Base-by-base conservation (phyloP, 306 rosid species). In the Rubus parviflorus region DNA sequence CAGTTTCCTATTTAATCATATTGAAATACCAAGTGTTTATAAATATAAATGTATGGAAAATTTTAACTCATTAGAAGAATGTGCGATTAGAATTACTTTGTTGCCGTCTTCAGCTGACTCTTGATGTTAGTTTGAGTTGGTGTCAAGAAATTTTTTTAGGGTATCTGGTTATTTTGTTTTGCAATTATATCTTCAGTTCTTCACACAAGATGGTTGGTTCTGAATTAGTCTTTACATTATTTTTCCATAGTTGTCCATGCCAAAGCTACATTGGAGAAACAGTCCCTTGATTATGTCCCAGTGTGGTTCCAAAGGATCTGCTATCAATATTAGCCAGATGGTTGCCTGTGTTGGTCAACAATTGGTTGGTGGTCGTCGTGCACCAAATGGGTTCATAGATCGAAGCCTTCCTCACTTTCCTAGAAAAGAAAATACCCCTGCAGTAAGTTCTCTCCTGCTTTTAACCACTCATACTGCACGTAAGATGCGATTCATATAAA, bases 271-370 rank as follows among this genome's bases (percentile, higher is more conserved):
- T 85, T 92, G 97, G 98, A 87, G 98, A 86, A 94, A 94, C 75
- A 94, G 98, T 78, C 98, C 98, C 35, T 81, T 94, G 93, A 94
- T 94, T 80, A 94, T 94, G 98, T 90, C 97, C 22, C 97, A 94
- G 75, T 94, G 98, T 76, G 98, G 98, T 74, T 94, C 98, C 82
- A 94, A 94, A 84, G 98, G 97, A 80, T 94, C 98, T 80, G 86
- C 93, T 58, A 89, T 87, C 75, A 94, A 94, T 81, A 94, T 94
- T 68, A 85, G 98, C 43, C 98, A 94, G 83, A 94, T 94, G 98
- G 85, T 92, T 88, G 97, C 97, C 20, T 90, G 95, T 83, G 98
- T 94, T 68, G 98, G 97, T 78, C 98, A 94, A 78, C 98, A 94
- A 74, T 84, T 91, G 9, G 98, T 94, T 60, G 96, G 94, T 17